Conservation (phyloP, 139 green algal genomes). For the Spirogloea muscicola region DNA sequence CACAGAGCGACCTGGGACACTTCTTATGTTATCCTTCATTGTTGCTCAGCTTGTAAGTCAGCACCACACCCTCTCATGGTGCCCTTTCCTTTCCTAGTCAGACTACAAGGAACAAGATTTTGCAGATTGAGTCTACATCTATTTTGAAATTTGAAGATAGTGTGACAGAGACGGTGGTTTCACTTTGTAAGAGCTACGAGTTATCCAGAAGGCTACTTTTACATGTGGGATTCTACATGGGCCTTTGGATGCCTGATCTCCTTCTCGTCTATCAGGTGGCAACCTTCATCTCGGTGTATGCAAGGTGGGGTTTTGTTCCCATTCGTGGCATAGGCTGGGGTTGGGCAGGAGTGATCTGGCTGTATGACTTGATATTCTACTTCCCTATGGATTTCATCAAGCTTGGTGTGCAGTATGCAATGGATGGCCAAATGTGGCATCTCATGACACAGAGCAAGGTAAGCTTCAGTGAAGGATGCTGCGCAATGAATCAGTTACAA, state of each 20-base stretch:
- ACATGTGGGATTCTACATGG: neutral
- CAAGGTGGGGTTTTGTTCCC: constrained; percentile 31
- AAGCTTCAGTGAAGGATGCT: too few species aligned
- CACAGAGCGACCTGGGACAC: constrained; percentile 30
- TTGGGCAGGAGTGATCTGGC: constrained; percentile 38
- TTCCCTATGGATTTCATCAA: constrained; percentile 45
- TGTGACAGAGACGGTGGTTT: too few species aligned
- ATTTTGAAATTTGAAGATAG: too few species aligned
- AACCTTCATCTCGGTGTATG: constrained; percentile 47
- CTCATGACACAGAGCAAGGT: constrained; percentile 9
- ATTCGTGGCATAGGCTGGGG: constrained; percentile 30
- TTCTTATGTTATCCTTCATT: constrained; percentile 37
- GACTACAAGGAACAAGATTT: too few species aligned
- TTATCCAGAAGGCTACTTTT: constrained; percentile 2
- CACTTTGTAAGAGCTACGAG: too few species aligned
- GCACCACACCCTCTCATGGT: too few species aligned
- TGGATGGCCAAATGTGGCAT: constrained; percentile 20
- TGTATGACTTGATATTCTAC: constrained; percentile 37
- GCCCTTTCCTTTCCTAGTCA: too few species aligned
- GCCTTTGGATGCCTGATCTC: constrained; percentile 1
- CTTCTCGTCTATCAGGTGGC: too few species aligned
- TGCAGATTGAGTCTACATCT: too few species aligned
- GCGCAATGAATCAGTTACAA: too few species aligned
- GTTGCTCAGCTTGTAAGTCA: constrained; percentile 42
- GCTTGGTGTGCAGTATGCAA: constrained; percentile 27